A percentile compares a stretch with the other conserved stretches of the same genome.
phyloP scores from a whole-genome alignment of 192 early-diverging fungal species.

The Coemansia sp. region DNA sequence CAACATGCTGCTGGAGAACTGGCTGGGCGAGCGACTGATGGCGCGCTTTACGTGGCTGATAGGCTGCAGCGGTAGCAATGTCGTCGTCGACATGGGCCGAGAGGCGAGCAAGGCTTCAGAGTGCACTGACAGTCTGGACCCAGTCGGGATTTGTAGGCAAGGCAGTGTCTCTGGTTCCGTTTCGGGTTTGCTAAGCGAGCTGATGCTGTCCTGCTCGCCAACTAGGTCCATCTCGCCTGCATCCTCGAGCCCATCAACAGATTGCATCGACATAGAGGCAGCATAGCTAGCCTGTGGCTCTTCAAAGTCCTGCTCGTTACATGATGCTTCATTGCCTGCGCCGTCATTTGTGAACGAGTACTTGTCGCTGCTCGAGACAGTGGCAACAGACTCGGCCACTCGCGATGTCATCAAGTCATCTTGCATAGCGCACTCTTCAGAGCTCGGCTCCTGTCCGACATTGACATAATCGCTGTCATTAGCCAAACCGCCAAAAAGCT shows the following conservation, averaged over 20 bases:
- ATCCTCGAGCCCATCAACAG: background rate
- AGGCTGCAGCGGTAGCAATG: background rate
- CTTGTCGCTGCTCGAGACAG: slow-evolving; percentile 34
- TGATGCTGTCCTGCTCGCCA: slow-evolving; percentile 34
- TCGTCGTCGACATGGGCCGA: background rate
- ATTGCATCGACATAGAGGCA: background rate
- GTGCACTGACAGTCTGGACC: background rate
- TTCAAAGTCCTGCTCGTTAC: background rate
- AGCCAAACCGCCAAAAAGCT: slow-evolving; percentile 28
- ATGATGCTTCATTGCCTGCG: background rate
- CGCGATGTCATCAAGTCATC: background rate
- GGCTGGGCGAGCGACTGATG: slow-evolving; percentile 26
- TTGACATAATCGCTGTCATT: background rate
- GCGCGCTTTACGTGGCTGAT: slow-evolving; percentile 21
- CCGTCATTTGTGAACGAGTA: slow-evolving; percentile 30
- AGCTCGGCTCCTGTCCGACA: background rate
- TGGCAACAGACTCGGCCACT: slow-evolving; percentile 1
- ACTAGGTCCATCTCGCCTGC: background rate
- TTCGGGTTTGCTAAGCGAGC: slow-evolving; percentile 40
- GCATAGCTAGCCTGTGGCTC: slow-evolving; percentile 3
- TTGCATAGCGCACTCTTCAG: background rate
- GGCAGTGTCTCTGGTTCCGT: slow-evolving; percentile 10
- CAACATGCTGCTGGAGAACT: slow-evolving; percentile 18
- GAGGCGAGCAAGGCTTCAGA: background rate
- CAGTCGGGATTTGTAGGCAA: background rate